Evolutionary conservation across 495 filamentous ascomycete species (phyloP), one percentile per base, ranked within the genome.

Genomic region (Xeromyces bisporus): DNA sequence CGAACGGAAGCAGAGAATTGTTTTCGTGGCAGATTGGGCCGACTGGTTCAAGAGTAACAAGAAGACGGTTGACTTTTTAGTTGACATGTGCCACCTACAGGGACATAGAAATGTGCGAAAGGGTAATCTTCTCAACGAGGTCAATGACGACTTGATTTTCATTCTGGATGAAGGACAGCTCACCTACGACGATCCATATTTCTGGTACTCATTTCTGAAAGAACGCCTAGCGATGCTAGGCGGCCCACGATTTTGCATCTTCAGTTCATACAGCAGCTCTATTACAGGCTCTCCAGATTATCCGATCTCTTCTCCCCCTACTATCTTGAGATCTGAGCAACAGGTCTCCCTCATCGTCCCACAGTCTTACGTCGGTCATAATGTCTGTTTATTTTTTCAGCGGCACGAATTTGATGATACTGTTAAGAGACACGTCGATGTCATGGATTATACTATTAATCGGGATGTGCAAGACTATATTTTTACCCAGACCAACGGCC

Each of bases 221-320:
- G 5, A 3, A 3, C 28, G 18, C 5, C 10, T 6, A 14, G 28
- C 6, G 10, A 7, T 7, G 5, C 28, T 16, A 14, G 13, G n/a
- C 3, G 28, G 28, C 20, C 20, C 20, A n/a, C 15, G 23, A 23
- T 31, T 18, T 14, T 15, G 39, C 37, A 42, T 38, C 17, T 41
- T 37, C 6, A 7, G 23, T 24, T 6, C n/a, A n/a, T 24, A 24
- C 23, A 7, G 6, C 23, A 24, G n/a, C 6, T n/a, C 6, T 6
- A 24, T 24, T 24, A 24, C 7, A 24, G 6, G 7, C n/a, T 24
- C 23, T 24, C n/a, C 6, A 24, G n/a, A 7, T 24, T 7, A n/a
- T n/a, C n/a, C 23, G n/a, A 24, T 24, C n/a, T n/a, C n/a, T n/a
- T n/a, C n/a, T n/a, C n/a, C n/a, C n/a, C n/a, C n/a, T n/a, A n/a